Evolutionary conservation across 2,329 filamentous ascomycete genomes (phyloP), one percentile per base, ranked within the genome.

Genomic region (Scedosporium boydii): DNA sequence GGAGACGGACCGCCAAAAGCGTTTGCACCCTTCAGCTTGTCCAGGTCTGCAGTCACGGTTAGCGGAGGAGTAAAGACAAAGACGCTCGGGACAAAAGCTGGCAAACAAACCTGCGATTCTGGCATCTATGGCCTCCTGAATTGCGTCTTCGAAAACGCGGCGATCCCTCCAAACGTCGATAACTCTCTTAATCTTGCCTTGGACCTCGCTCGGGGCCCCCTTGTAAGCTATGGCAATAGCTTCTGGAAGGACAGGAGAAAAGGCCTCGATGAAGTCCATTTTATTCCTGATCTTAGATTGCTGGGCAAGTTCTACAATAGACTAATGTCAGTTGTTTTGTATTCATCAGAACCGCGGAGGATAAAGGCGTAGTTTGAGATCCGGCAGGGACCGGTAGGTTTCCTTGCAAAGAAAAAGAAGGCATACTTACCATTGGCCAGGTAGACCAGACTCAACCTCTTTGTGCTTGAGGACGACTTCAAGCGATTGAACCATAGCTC

Each of bases 131-230:
- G 89, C 88, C 63, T 87, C 85, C 72, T 96, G 88, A 58, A 96
- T 90, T 0, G 88, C 84, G 1, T 74, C 74, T 65, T 96, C 91
- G 69, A 99, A 99, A 56, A 99, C 95, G 60, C 80, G 78, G 42
- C 95, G 83, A 69, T 93, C 87, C 70, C 88, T 88, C 95, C 95
- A 99, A 18, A 99, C 95, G 70, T 98, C 93, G 3, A 98, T 85
- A 0, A 98, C 93, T 38, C 95, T 85, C 64, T 89, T 84, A 44
- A 99, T 80, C 73, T 97, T 97, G 63, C 85, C 83, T 72, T 98
- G 95, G 29, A 96, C 86, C 60, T 99, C 93, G 44, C 86, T 82
- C 6, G 90, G 86, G 1, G 92, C 88, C 64, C 92, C 91, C 74
- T 93, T 96, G 74, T 98, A 99, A 46, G 95, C 93, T n/a, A 85